These are phyloP conservation scores for Eucommia ulmoides DNA, from an alignment of 257 asterid genomes.

Conservation along the genomic window DNA sequence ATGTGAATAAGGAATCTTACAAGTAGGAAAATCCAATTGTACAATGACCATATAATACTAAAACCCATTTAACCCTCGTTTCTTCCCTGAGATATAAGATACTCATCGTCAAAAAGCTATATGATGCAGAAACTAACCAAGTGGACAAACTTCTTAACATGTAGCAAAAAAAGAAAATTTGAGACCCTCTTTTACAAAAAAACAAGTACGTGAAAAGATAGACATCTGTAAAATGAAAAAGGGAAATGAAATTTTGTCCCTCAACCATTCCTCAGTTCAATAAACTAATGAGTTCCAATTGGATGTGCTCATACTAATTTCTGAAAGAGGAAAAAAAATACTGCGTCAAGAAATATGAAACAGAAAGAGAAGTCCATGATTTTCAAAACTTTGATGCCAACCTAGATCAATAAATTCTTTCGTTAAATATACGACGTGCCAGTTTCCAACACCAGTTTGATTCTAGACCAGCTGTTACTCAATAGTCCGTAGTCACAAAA, in stretches of 20 bases:
- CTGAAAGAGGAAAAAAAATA: neutral
- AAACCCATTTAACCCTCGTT: neutral
- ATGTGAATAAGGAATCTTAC: neutral
- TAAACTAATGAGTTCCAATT: neutral
- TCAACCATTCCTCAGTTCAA: neutral
- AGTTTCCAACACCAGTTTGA: neutral
- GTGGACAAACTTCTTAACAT: neutral
- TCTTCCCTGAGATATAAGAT: neutral
- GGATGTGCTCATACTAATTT: neutral
- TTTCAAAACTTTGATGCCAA: neutral
- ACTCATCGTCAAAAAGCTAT: neutral
- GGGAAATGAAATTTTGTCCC: neutral
- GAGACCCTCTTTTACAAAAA: neutral
- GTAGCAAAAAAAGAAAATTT: neutral
- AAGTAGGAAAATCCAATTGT: neutral
- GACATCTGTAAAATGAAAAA: neutral
- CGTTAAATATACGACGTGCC: neutral
- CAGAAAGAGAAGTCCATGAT: neutral
- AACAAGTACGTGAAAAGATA: neutral
- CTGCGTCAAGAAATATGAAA: neutral
- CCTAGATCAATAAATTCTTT: neutral
- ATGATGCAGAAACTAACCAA: neutral
- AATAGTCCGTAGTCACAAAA: neutral
- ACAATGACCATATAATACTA: neutral
- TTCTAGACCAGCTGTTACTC: neutral